A percentile compares a stretch with the other conserved stretches of the same genome.
Conservation (phyloP, 2,329 filamentous ascomycete species). For the Clonostachys chloroleuca region DNA sequence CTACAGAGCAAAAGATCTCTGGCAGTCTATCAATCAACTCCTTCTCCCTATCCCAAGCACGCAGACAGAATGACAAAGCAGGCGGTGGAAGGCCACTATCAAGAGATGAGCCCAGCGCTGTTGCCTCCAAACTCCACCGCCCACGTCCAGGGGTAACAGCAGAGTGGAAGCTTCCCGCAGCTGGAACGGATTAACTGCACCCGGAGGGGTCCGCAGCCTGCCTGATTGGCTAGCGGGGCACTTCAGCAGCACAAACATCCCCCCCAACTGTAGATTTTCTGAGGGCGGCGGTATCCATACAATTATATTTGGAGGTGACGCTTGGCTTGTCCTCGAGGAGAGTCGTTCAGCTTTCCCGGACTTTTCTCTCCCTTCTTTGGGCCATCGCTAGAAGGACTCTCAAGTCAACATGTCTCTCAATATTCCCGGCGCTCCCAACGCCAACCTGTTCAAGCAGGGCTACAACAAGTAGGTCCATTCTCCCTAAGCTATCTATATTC, state of each 20-base stretch:
- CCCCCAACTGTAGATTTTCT: conserved; percentile 2
- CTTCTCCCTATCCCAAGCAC: too few species aligned
- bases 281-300: neutral
- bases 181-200: conserved; percentile 4
- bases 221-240: conserved; percentile 2
- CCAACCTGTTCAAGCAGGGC: conserved; percentile 89
- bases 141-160: neutral
- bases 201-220: conserved; percentile 3
- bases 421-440: conserved; percentile 90
- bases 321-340: too few species aligned
- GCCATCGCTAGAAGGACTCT: conserved; percentile 1
- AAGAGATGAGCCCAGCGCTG: too few species aligned
- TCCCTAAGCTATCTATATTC: conserved; percentile 4
- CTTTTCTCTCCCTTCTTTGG: neutral
- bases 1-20: too few species aligned
- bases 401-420: conserved; percentile 77
- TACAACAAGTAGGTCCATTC: conserved; percentile 78
- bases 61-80: too few species aligned
- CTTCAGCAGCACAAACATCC: conserved; percentile 1
- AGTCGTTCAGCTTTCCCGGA: neutral
- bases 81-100: too few species aligned
- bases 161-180: neutral
- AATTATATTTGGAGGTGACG: too few species aligned
- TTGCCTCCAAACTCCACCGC: too few species aligned
- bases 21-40: too few species aligned